These are phyloP conservation scores for Yarrowia deformans DNA, from an alignment of 805 yeast genomes.

Conservation along the genomic window DNA sequence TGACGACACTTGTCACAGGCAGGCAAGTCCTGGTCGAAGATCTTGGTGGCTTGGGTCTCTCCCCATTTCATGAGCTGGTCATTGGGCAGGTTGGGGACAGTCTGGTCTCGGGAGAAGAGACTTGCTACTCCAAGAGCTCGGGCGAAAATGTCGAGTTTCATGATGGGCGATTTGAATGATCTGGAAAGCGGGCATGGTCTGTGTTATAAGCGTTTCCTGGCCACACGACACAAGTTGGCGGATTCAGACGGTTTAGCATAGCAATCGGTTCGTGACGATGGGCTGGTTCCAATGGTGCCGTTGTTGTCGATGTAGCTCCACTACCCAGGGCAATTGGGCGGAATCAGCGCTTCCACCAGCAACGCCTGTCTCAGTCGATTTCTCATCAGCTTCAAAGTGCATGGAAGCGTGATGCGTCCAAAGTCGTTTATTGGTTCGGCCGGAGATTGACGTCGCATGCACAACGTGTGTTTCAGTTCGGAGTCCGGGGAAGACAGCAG, in stretches of 20 bases:
- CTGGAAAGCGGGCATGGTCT: not conserved
- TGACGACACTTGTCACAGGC: conserved; percentile 2
- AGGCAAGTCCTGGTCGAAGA: not conserved
- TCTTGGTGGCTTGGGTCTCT: conserved; percentile 1
- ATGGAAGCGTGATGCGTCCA: conserved; percentile 2
- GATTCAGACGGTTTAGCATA: not conserved
- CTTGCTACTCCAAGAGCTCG: conserved; percentile 1
- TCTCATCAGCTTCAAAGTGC: not conserved
- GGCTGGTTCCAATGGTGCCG: not conserved
- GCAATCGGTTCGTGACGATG: not conserved
- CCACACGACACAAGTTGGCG: too few species aligned
- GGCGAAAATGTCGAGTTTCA: conserved; percentile 23
- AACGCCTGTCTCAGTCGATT: not conserved
- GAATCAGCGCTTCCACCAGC: not conserved
- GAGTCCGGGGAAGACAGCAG: conserved; percentile 4
- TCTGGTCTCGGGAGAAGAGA: conserved; percentile 21
- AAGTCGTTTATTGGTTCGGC: conserved; percentile 22
- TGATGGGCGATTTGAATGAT: not conserved
- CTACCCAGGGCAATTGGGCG: not conserved
- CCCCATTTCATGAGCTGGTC: conserved; percentile 16
- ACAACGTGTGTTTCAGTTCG: conserved; percentile 10
- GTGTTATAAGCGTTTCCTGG: not conserved
- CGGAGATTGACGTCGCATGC: conserved; percentile 18
- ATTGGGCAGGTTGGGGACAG: conserved; percentile 16
- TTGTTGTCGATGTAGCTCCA: not conserved